Conservation (phyloP, 2,329 filamentous ascomycete species). For the Aspergillus novoparasiticus region DNA sequence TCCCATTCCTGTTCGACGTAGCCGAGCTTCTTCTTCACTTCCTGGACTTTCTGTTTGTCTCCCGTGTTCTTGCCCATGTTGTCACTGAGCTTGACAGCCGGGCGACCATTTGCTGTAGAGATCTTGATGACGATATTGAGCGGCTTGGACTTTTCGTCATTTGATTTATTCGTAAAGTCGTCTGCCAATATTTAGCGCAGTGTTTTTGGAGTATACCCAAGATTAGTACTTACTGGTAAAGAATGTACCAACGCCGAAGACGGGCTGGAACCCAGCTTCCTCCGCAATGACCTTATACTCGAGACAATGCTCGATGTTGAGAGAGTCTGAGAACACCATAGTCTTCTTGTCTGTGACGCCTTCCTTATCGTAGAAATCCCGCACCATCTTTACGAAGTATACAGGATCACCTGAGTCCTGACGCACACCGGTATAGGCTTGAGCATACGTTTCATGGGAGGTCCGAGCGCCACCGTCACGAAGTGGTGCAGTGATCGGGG, state of each 20-base stretch:
- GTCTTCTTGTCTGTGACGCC: constrained; percentile 80
- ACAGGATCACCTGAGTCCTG: constrained; percentile 89
- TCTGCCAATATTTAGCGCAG: constrained; percentile 49
- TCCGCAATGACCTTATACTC: constrained; percentile 87
- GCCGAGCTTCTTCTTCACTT: constrained; percentile 82
- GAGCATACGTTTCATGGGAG: constrained; percentile 68
- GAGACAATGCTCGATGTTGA: constrained; percentile 87
- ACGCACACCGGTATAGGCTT: constrained; percentile 79
- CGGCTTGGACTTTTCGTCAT: constrained; percentile 80
- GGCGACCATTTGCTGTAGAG: constrained; percentile 75
- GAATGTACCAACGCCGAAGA: constrained; percentile 93
- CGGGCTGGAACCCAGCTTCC: constrained; percentile 75
- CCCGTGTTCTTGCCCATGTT: constrained; percentile 95
- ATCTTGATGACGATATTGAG: constrained; percentile 99
- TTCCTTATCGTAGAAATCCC: constrained; percentile 75
- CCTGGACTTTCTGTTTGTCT: constrained; percentile 73
- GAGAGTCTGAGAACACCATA: constrained; percentile 92
- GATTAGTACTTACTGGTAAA: constrained; percentile 68
- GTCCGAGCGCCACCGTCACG: constrained; percentile 39
- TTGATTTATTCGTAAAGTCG: constrained; percentile 75
- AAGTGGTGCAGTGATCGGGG: constrained; percentile 50
- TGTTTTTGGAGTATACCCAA: not conserved
- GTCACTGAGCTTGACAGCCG: constrained; percentile 90
- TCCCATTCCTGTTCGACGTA: constrained; percentile 85
- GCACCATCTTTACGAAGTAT: constrained; percentile 76